phyloP scores from a whole-genome alignment of 2,329 filamentous ascomycete species.

The Tolypocladium pustulatum region DNA sequence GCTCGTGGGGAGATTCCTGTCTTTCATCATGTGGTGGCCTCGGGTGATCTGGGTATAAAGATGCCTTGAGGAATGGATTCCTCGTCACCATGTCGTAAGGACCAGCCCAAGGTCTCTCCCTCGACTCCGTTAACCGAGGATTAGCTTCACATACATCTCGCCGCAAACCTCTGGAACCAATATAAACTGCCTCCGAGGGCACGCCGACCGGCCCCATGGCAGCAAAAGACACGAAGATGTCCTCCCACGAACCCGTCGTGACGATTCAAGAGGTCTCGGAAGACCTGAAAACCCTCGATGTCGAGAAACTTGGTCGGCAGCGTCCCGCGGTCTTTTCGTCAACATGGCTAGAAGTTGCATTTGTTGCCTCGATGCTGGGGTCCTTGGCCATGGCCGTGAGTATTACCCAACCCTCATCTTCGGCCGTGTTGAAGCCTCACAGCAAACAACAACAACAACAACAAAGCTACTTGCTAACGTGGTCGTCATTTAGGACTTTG shows the following conservation, averaged over 20 bases:
- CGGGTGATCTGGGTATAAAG: background rate
- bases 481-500: constrained; percentile 46
- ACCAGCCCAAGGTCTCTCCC: background rate
- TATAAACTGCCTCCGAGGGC: constrained; percentile 2
- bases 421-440: background rate
- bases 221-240: constrained; percentile 1
- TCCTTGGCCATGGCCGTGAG: constrained; percentile 48
- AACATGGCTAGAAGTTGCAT: constrained; percentile 42
- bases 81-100: constrained; percentile 1
- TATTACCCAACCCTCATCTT: background rate
- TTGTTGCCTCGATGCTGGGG: constrained; percentile 47
- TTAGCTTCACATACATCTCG: background rate
- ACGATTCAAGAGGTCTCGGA: constrained; percentile 7
- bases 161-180: background rate
- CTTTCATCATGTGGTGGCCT: background rate
- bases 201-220: constrained; percentile 2
- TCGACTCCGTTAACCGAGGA: background rate
- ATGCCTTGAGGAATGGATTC: constrained; percentile 1
- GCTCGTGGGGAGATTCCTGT: constrained; percentile 1
- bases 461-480: background rate
- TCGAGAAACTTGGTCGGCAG: constrained; percentile 49
- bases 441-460: background rate
- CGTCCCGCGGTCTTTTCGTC: constrained; percentile 43
- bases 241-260: constrained; percentile 3
- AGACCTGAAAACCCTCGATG: constrained; percentile 13